These are phyloP conservation scores for Xylaria scruposa DNA, from an alignment of 495 filamentous ascomycete species.

Conservation along the genomic window DNA sequence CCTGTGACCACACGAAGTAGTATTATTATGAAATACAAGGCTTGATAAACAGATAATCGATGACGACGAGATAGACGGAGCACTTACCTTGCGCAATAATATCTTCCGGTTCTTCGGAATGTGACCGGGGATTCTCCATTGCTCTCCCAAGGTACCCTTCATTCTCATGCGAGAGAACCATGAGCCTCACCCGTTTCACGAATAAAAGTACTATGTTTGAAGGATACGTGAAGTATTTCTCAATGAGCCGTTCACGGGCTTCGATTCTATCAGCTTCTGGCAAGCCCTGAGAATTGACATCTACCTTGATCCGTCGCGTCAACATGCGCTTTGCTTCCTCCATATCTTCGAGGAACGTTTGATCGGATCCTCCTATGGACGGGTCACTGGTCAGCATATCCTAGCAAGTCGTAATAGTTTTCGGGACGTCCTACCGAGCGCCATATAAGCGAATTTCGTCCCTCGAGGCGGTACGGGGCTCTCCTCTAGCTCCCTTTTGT, in stretches of 20 bases:
- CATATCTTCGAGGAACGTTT: slow-evolving; percentile 23
- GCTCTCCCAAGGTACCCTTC: not conserved
- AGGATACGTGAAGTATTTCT: slow-evolving; percentile 34
- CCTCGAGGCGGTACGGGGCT: slow-evolving; percentile 11
- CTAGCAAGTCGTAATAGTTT: not conserved
- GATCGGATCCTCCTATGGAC: not conserved
- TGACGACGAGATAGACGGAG: too few species aligned
- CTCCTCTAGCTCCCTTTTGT: slow-evolving; percentile 24
- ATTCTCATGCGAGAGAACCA: not conserved
- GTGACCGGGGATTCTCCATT: not conserved
- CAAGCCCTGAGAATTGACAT: slow-evolving; percentile 34
- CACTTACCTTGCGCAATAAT: slow-evolving; percentile 13
- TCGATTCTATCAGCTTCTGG: slow-evolving; percentile 34
- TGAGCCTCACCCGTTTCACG: not conserved
- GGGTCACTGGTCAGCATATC: not conserved
- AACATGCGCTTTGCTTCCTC: slow-evolving; percentile 28
- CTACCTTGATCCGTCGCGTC: slow-evolving; percentile 34
- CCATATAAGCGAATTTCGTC: not conserved
- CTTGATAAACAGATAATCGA: not conserved
- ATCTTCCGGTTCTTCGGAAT: not conserved
- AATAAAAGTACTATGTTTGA: slow-evolving; percentile 33
- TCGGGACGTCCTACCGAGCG: not conserved
- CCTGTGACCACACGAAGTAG: not conserved
- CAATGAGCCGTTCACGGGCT: slow-evolving; percentile 32
- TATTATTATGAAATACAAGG: not conserved